Percentiles rank a stretch among this genome's conserved stretches.
phyloP scores from a whole-genome alignment of 768 basidiomycete species.

The Russula abietina region DNA sequence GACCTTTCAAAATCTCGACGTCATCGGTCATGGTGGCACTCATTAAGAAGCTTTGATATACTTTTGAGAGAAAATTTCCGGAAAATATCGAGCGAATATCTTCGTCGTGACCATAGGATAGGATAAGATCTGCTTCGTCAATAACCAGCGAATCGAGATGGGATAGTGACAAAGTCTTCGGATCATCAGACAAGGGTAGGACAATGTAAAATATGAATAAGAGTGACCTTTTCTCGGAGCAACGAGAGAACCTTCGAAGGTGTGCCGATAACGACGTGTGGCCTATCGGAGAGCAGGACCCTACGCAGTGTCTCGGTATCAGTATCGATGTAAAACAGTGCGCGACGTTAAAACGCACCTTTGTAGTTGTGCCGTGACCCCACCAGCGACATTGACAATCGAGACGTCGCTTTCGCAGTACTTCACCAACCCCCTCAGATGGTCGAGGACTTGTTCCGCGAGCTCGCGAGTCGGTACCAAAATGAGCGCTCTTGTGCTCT shows the following conservation, averaged over 20 bases:
- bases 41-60: constrained; percentile 92
- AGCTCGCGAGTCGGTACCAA: constrained; percentile 90
- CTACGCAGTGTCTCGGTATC: constrained; percentile 29
- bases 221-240: constrained; percentile 60
- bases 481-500: constrained; percentile 70
- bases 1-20: constrained; percentile 84
- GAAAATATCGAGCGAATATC: constrained; percentile 70
- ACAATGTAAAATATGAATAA: neutral
- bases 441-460: constrained; percentile 79
- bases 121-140: constrained; percentile 94
- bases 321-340: neutral
- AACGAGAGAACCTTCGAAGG: constrained; percentile 64
- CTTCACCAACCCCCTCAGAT: constrained; percentile 54
- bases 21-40: constrained; percentile 97
- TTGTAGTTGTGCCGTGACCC: constrained; percentile 64
- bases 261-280: constrained; percentile 76
- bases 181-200: neutral
- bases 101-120: constrained; percentile 95
- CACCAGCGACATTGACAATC: constrained; percentile 71
- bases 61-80: constrained; percentile 67
- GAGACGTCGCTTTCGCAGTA: constrained; percentile 78
- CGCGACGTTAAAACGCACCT: constrained; percentile 40
- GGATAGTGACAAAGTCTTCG: constrained; percentile 55
- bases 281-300: constrained; percentile 55
- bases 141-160: constrained; percentile 84